Percentiles rank a stretch among this genome's conserved stretches.
Conservation (phyloP, 106 monocot species). For the Dendrobium chrysotoxum region DNA sequence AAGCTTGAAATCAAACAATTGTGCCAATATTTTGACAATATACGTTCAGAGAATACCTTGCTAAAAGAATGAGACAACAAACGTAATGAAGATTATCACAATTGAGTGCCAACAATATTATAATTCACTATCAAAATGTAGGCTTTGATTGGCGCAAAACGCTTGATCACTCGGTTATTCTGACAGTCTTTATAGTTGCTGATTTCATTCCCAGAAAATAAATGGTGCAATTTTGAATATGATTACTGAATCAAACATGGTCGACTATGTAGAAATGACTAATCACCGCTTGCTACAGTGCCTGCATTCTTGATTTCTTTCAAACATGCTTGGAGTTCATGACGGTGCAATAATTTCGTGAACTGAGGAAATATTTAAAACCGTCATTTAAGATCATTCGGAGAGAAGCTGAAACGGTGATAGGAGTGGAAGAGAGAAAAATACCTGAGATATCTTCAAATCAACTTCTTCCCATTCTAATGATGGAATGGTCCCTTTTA, state of each 20-base stretch:
- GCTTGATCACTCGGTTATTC: neutral
- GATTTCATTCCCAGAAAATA: neutral
- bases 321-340: conserved; percentile 17
- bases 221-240: neutral
- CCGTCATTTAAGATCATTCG: neutral
- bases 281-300: conserved; percentile 3
- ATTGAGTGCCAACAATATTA: neutral
- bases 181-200: neutral
- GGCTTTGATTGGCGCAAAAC: neutral
- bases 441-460: conserved; percentile 87
- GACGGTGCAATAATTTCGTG: conserved; percentile 51
- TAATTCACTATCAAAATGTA: neutral
- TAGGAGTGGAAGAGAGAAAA: conserved; percentile 1
- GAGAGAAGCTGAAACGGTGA: neutral
- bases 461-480: conserved; percentile 88
- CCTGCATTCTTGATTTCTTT: conserved; percentile 19
- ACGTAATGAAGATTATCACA: neutral
- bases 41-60: no score
- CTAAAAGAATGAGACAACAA: neutral
- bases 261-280: neutral
- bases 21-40: no score
- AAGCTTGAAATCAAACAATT: no score
- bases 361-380: conserved; percentile 36
- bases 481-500: conserved; percentile 69
- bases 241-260: neutral